Conservation (phyloP, 2,329 filamentous ascomycete species). For the Penicillium sp. region DNA sequence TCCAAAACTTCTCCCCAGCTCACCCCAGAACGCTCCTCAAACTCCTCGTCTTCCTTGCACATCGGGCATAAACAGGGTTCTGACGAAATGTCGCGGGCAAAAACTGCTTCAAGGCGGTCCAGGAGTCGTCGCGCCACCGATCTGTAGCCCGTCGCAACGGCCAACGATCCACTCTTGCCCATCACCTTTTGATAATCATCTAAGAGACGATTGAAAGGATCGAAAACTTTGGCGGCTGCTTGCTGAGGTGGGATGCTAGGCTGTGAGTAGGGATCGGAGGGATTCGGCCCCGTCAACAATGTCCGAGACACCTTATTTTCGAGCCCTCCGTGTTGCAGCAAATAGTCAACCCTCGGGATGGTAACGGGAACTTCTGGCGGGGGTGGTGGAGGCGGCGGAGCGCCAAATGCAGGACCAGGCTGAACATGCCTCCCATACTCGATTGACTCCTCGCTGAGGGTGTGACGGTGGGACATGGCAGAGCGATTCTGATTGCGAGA, state of each 20-base stretch:
- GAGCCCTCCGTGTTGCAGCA: slow-evolving; percentile 82
- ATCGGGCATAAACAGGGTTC: slow-evolving; percentile 82
- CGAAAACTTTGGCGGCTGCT: slow-evolving; percentile 69
- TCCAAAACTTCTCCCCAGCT: slow-evolving; percentile 96
- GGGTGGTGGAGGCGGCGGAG: slow-evolving; percentile 67
- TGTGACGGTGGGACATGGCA: slow-evolving; percentile 28
- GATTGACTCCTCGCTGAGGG: slow-evolving; percentile 34
- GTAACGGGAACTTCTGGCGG: slow-evolving; percentile 61
- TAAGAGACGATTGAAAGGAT: slow-evolving; percentile 73
- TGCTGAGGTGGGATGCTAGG: slow-evolving; percentile 57
- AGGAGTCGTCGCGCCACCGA: slow-evolving; percentile 87
- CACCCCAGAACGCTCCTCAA: slow-evolving; percentile 56
- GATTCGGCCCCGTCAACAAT: slow-evolving; percentile 50
- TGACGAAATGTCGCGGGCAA: slow-evolving; percentile 81
- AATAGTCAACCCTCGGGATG: slow-evolving; percentile 80
- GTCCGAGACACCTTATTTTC: slow-evolving; percentile 64
- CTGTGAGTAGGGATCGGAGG: slow-evolving; percentile 55
- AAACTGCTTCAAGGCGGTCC: slow-evolving; percentile 88
- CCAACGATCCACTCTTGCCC: slow-evolving; percentile 76
- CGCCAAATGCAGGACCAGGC: slow-evolving; percentile 29
- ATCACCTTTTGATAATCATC: slow-evolving; percentile 82
- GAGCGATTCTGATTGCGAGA: slow-evolving; percentile 34
- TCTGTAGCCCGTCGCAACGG: slow-evolving; percentile 89
- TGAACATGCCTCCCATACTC: slow-evolving; percentile 31
- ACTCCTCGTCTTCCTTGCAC: slow-evolving; percentile 60